phyloP scores from a whole-genome alignment of 176 grass and related monocot species.

The Musa acuminata region DNA sequence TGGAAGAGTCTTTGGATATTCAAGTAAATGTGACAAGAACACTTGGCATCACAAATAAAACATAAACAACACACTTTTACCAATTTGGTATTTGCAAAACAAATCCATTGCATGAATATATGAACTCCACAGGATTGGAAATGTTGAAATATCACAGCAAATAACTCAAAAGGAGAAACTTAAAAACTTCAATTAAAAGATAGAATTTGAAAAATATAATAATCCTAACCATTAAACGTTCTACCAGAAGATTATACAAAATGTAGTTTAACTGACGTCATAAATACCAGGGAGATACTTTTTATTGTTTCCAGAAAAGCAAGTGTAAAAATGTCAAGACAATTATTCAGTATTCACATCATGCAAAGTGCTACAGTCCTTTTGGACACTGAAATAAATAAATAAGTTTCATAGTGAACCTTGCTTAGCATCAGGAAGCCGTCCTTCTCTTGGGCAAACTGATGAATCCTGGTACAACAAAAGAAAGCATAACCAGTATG shows the following conservation, averaged over 20 bases:
- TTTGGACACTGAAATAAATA: not conserved
- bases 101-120: no score
- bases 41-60: not conserved
- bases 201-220: no score
- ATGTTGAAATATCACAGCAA: no score
- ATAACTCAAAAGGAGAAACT: no score
- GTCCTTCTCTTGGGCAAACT: constrained; percentile 72
- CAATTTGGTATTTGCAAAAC: no score
- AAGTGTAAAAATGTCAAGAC: no score
- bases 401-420: constrained; percentile 30
- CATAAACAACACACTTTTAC: not conserved
- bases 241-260: no score
- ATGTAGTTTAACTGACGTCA: no score
- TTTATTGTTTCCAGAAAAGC: not conserved
- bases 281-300: not conserved
- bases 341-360: not conserved
- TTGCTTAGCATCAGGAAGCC: constrained; percentile 88
- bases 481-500: constrained; percentile 13
- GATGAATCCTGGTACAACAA: constrained; percentile 68
- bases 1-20: no score
- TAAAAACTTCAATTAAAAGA: no score
- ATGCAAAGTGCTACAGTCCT: not conserved
- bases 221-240: no score
- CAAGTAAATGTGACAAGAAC: not conserved
- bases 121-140: no score